Evolutionary conservation across 345 rosid species (phyloP).

Genomic region (Eucalyptus guilfoylei): DNA sequence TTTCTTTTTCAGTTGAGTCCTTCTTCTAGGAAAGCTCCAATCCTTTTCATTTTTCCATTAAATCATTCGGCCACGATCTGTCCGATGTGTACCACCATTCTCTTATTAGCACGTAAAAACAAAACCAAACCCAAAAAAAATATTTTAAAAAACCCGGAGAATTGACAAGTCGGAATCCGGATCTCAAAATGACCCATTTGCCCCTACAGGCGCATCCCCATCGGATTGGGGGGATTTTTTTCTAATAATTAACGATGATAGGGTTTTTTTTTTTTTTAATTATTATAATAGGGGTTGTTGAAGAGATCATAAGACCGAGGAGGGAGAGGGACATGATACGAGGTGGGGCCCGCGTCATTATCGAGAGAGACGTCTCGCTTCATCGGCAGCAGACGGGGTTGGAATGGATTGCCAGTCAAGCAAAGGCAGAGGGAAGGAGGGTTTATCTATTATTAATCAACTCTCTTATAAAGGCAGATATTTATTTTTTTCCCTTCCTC

Average conservation of each 20-base stretch:
- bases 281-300: neutral
- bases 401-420: neutral
- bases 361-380: neutral
- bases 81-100: neutral
- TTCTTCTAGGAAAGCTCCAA: neutral
- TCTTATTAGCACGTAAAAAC: neutral
- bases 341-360: neutral
- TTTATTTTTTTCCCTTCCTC: neutral
- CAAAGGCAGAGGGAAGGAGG: neutral
- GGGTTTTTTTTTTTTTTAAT: neutral
- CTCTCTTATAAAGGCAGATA: neutral
- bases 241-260: neutral
- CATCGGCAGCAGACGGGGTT: neutral
- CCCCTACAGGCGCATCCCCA: neutral
- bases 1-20: neutral
- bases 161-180: neutral
- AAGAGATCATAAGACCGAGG: neutral
- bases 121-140: neutral
- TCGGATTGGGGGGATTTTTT: neutral
- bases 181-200: neutral
- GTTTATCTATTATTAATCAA: neutral
- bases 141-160: neutral
- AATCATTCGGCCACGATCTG: neutral
- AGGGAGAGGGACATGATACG: neutral
- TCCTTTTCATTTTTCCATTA: neutral